Conservation (phyloP, 768 basidiomycete species). For the Tylopilus sp. region DNA sequence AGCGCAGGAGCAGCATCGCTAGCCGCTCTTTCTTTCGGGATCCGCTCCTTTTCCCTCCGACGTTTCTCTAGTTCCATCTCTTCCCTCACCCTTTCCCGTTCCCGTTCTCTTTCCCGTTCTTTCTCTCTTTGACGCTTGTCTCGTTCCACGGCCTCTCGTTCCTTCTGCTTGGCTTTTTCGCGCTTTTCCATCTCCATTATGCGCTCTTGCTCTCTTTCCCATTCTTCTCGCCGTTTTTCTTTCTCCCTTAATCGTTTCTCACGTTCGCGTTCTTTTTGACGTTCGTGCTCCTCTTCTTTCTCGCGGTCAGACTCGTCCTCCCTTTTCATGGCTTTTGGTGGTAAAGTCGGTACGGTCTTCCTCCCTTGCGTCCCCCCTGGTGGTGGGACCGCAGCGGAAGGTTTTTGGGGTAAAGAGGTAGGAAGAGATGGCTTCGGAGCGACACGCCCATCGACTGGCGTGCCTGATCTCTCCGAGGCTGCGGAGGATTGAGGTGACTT, state of each 20-base stretch:
- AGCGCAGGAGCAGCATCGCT: constrained; percentile 9
- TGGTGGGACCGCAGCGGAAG: constrained; percentile 27
- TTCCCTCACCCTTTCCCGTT: constrained; percentile 18
- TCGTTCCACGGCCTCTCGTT: constrained; percentile 22
- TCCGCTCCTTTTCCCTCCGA: constrained; percentile 24
- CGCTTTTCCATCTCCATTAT: constrained; percentile 18
- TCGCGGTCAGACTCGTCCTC: constrained; percentile 31
- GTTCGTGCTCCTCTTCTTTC: constrained; percentile 22
- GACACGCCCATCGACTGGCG: constrained; percentile 27
- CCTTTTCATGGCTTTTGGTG: constrained; percentile 18
- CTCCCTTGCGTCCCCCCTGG: constrained; percentile 25
- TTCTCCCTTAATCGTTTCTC: constrained; percentile 21
- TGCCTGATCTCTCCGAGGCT: constrained; percentile 23
- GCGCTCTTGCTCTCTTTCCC: constrained; percentile 19
- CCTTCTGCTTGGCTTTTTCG: constrained; percentile 19
- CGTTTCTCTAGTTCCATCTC: constrained; percentile 18
- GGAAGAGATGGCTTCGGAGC: constrained; percentile 26
- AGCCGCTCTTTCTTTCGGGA: constrained; percentile 21
- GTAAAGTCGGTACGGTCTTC: constrained; percentile 26
- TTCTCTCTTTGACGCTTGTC: constrained; percentile 26
- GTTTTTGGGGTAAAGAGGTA: constrained; percentile 33
- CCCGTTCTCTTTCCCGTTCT: no score
- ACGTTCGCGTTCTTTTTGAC: constrained; percentile 25
- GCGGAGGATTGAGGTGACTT: constrained; percentile 26
- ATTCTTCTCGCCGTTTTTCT: constrained; percentile 23